phyloP scores from a whole-genome alignment of 2,329 filamentous ascomycete genomes.

The Fusarium mangiferae region DNA sequence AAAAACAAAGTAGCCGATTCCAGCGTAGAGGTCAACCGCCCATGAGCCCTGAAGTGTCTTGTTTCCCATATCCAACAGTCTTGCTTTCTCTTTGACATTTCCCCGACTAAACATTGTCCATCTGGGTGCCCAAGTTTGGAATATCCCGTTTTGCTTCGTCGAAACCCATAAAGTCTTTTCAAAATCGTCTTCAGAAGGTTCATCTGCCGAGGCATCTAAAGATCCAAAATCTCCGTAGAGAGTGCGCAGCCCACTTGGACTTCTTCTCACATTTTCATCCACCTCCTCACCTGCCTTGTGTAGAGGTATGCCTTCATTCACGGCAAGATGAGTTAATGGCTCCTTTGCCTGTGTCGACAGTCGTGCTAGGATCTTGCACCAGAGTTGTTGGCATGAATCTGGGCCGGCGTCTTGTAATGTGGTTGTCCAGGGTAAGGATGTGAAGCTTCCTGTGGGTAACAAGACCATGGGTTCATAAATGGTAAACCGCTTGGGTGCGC shows the following conservation, averaged over 20 bases:
- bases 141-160: slow-evolving; percentile 80
- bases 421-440: slow-evolving; percentile 52
- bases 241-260: slow-evolving; percentile 75
- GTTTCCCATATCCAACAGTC: slow-evolving; percentile 68
- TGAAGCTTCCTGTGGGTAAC: slow-evolving; percentile 68
- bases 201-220: slow-evolving; percentile 27
- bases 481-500: slow-evolving; percentile 67
- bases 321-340: slow-evolving; percentile 65
- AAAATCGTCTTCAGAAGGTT: slow-evolving; percentile 65
- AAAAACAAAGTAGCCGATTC: slow-evolving; percentile 94
- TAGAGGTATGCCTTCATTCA: slow-evolving; percentile 70
- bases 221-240: slow-evolving; percentile 81
- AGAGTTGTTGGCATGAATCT: slow-evolving; percentile 52
- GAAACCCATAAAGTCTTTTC: slow-evolving; percentile 79
- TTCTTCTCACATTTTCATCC: slow-evolving; percentile 76
- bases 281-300: slow-evolving; percentile 43
- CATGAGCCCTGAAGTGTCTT: slow-evolving; percentile 48
- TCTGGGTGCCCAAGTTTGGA: slow-evolving; percentile 85
- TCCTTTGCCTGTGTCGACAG: slow-evolving; percentile 56
- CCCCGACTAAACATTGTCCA: slow-evolving; percentile 96
- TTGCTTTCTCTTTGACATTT: slow-evolving; percentile 88
- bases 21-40: slow-evolving; percentile 87
- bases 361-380: slow-evolving; percentile 58
- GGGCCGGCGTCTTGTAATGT: slow-evolving; percentile 46
- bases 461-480: slow-evolving; percentile 71